These are phyloP conservation scores for Bryoerythrophyllum caledonicum DNA, from an alignment of 225 moss, liverwort and hornwort genomes.

Conservation along the genomic window DNA sequence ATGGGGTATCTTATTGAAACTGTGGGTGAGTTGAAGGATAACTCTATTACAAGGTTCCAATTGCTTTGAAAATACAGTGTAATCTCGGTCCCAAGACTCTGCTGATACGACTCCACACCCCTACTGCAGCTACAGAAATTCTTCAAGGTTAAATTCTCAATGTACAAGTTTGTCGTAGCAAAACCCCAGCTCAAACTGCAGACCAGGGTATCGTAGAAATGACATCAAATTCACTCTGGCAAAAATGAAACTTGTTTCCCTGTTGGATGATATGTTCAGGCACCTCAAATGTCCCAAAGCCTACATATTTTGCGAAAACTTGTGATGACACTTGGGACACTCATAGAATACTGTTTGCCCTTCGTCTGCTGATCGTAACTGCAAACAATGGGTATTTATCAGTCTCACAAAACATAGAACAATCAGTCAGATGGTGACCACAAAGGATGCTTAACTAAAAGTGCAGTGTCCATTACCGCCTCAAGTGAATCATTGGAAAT, in stretches of 20 bases:
- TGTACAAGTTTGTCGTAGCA: conserved; percentile 16
- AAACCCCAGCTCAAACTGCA: background rate
- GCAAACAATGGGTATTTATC: conserved; percentile 23
- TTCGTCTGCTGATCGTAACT: conserved; percentile 97
- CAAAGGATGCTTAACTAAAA: no score
- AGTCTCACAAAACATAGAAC: background rate
- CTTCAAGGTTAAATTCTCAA: background rate
- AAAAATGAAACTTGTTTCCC: background rate
- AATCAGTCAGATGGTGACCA: no score
- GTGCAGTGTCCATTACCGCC: no score
- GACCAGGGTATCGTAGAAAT: background rate
- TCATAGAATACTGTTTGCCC: conserved; percentile 98
- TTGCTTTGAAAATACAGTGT: background rate
- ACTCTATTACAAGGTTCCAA: background rate
- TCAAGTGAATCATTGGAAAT: background rate
- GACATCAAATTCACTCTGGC: background rate
- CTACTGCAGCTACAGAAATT: conserved; percentile 8
- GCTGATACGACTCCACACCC: conserved; percentile 1
- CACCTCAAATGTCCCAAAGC: conserved; percentile 1
- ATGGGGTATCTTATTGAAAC: no score
- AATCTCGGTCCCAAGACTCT: background rate
- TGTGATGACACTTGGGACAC: conserved; percentile 89
- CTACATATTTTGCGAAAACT: conserved; percentile 96
- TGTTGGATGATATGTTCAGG: background rate
- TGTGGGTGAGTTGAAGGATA: no score